A percentile compares a stretch with the other conserved stretches of the same genome.
phyloP scores from a whole-genome alignment of 306 rosid genomes.

The Quercus suber region DNA sequence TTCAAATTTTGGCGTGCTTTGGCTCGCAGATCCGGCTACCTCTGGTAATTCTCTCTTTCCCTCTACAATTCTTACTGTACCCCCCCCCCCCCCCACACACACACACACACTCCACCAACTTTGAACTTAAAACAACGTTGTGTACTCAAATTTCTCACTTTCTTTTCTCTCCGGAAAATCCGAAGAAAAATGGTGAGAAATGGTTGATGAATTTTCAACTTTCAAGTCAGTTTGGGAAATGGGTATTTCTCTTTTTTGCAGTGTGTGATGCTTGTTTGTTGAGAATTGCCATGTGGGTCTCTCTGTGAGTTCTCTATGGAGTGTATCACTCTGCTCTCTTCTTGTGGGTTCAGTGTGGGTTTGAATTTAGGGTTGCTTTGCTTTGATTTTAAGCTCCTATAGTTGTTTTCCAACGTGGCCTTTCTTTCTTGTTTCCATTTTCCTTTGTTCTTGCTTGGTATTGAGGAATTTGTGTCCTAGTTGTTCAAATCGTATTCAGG shows the following conservation, averaged over 20 bases:
- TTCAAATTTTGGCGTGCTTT: conserved; percentile 27
- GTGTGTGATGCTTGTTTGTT: not conserved
- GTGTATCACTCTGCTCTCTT: not conserved
- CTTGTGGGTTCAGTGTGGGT: conserved; percentile 2
- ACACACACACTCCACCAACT: conserved; percentile 14
- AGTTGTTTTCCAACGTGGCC: not conserved
- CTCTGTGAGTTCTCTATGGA: not conserved
- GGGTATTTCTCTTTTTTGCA: not conserved
- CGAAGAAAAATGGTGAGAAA: not conserved
- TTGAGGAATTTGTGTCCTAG: not conserved
- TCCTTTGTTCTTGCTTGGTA: not conserved
- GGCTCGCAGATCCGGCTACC: conserved; percentile 42
- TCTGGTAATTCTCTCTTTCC: not conserved
- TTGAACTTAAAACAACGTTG: not conserved
- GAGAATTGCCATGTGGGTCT: conserved; percentile 10
- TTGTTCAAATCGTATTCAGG: not conserved
- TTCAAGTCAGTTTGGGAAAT: conserved; percentile 6
- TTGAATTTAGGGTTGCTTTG: not conserved
- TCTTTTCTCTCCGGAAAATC: not conserved
- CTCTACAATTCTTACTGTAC: conserved; percentile 21
- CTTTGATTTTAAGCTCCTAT: not conserved
- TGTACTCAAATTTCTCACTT: not conserved
- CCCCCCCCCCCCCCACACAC: not conserved
- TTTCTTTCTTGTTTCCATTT: not conserved
- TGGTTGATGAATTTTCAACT: conserved; percentile 5